A percentile compares a stretch with the other conserved stretches of the same genome.
These are phyloP conservation scores for Pharnaceum exiguum DNA, from an alignment of 148 eudicot genomes.

Conservation along the genomic window DNA sequence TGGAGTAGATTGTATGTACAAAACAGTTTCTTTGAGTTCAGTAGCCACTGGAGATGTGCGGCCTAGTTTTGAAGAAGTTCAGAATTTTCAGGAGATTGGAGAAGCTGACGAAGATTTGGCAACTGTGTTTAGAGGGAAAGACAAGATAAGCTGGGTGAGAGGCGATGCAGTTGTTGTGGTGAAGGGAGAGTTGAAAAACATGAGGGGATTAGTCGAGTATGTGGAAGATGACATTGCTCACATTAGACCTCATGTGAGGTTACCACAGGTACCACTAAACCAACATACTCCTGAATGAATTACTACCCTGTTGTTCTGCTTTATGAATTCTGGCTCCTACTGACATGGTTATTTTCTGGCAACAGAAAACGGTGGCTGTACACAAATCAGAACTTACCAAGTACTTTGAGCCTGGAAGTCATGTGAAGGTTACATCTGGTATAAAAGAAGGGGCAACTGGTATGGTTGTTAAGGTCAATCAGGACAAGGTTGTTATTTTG, in stretches of 20 bases:
- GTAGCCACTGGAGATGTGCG: slow-evolving; percentile 45
- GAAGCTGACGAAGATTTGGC: slow-evolving; percentile 60
- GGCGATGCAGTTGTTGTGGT: slow-evolving; percentile 62
- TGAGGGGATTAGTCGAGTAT: slow-evolving; percentile 66
- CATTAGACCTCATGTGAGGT: slow-evolving; percentile 52
- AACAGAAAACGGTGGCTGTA: slow-evolving; percentile 56
- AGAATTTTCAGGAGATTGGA: slow-evolving; percentile 57
- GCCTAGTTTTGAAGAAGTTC: slow-evolving; percentile 70
- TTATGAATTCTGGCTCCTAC: not conserved
- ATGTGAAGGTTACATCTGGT: slow-evolving; percentile 71
- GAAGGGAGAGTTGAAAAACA: slow-evolving; percentile 69
- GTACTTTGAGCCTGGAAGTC: slow-evolving; percentile 71
- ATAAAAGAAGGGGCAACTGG: slow-evolving; percentile 71
- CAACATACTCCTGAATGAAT: not conserved
- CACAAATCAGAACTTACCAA: slow-evolving; percentile 60
- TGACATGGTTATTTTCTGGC: not conserved
- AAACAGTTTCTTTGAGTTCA: slow-evolving; percentile 64
- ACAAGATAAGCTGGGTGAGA: slow-evolving; percentile 64
- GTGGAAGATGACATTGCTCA: slow-evolving; percentile 76
- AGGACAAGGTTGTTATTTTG: slow-evolving; percentile 50
- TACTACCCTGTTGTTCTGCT: not conserved
- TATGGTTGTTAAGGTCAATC: slow-evolving; percentile 64
- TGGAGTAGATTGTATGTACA: slow-evolving; percentile 28
- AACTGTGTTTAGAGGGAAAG: slow-evolving; percentile 53
- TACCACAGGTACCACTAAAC: slow-evolving; percentile 35